Conservation (phyloP, 2,329 filamentous ascomycete species). For the Helicocarpus griseus region DNA sequence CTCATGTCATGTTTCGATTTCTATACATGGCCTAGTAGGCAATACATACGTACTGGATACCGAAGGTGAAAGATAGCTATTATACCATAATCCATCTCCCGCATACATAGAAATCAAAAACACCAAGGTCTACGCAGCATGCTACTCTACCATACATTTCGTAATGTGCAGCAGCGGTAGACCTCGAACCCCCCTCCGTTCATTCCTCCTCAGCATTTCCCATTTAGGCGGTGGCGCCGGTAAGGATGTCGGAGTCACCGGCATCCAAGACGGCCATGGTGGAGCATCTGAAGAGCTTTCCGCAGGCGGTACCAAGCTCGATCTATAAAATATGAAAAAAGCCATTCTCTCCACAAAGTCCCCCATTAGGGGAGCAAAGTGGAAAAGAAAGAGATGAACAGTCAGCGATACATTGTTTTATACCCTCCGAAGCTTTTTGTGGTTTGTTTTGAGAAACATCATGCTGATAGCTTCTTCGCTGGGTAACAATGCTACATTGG, state of each 20-base stretch:
- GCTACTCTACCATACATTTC: not conserved
- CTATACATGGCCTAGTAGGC: not conserved
- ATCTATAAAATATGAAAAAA: conserved; percentile 54
- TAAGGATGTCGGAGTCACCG: conserved; percentile 96
- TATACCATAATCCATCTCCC: not conserved
- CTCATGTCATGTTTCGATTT: not conserved
- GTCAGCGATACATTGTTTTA: conserved; percentile 13
- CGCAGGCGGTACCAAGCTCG: conserved; percentile 94
- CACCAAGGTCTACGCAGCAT: not conserved
- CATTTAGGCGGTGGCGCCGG: conserved; percentile 57
- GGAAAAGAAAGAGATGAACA: not conserved
- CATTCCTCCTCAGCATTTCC: conserved; percentile 3
- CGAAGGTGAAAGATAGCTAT: not conserved
- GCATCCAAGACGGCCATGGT: conserved; percentile 96
- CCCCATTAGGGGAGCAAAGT: not conserved
- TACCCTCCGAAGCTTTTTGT: conserved; percentile 82
- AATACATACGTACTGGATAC: not conserved
- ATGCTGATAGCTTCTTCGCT: conserved; percentile 72
- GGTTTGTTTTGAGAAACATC: conserved; percentile 8
- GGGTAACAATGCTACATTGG: conserved; percentile 44
- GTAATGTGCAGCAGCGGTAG: not conserved
- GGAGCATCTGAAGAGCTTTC: conserved; percentile 97
- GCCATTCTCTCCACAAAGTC: conserved; percentile 43
- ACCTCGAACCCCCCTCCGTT: not conserved
- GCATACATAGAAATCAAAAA: not conserved